Percentiles rank a stretch among this genome's conserved stretches.
Evolutionary conservation across 768 basidiomycete genomes (phyloP).

Genomic region (Lyophyllum semitale): DNA sequence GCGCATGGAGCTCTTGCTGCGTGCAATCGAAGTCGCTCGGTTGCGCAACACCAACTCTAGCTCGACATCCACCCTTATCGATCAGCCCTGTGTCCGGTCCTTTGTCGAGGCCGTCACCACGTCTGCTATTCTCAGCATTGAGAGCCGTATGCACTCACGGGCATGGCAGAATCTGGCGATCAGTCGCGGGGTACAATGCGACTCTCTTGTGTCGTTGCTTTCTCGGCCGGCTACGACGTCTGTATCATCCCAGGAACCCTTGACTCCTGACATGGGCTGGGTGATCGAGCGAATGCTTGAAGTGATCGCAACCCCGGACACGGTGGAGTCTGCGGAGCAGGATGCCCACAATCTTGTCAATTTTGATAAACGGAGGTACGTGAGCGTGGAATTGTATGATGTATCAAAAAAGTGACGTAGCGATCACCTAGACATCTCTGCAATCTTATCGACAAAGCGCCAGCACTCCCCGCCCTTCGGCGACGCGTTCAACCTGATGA

Average conservation of each 20-base stretch:
- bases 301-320: constrained; percentile 73
- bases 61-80: constrained; percentile 35
- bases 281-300: constrained; percentile 81
- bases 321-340: constrained; percentile 54
- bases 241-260: constrained; percentile 45
- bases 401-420: too few relatives aligned
- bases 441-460: constrained; percentile 60
- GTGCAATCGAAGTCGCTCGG: constrained; percentile 74
- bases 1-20: constrained; percentile 72
- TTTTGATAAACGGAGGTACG: constrained; percentile 80
- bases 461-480: constrained; percentile 43
- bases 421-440: constrained; percentile 63
- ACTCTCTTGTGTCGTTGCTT: constrained; percentile 60
- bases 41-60: constrained; percentile 51
- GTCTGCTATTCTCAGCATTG: constrained; percentile 76
- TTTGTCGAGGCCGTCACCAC: constrained; percentile 79
- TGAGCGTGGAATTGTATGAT: too few relatives aligned
- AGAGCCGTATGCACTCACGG: constrained; percentile 76
- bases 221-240: constrained; percentile 48
- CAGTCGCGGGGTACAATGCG: constrained; percentile 61
- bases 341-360: constrained; percentile 68
- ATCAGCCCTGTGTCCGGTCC: constrained; percentile 70
- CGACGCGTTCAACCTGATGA: constrained; percentile 53
- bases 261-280: constrained; percentile 83
- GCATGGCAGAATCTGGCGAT: constrained; percentile 76